Base-by-base conservation (phyloP, 129 eudicot genomes). In the Logfia minima region DNA sequence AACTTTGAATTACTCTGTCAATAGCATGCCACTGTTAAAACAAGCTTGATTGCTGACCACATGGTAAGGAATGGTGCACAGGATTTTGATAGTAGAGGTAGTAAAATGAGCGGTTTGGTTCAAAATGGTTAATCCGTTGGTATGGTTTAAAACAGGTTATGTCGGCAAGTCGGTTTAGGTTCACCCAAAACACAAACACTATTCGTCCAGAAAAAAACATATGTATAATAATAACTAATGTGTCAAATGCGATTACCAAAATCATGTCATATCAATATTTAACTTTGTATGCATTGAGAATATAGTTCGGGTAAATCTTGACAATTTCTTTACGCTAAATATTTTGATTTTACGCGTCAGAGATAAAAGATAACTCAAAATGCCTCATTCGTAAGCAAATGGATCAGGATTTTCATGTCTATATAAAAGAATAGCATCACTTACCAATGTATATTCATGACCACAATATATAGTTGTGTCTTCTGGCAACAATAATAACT, bases 1-100 rank as follows among this genome's bases (percentile, higher is more conserved):
- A 93, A 93, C 90, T 88, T 93, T 55, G 92, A 87, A 88, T 93
- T 93, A 82, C 96, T 90, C 98, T 93, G 98, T 53, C 64, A 62
- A 81, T 51, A 62, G 43, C 24, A 24, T 71, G 26, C 71, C 70
- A 68, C 32, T 3, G 43, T 61, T 24, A 71, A 78, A 37, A 26
- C 66, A 62, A 34, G 73, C 64, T 70, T 79, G 66, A 60, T 59
- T 28, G 70, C 22, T 63, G 79, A 68, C 32, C 48, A 70, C 29
- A 72, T 5, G 60, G 41, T 34, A 10, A 39, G 64, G 59, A 83
- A 68, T 64, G 75, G 21, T 39, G 45, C 72, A 76, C 65, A 21
- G 31, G 71, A 48, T 48, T 14, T 48, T n/a, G 6, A 48, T 14
- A 48, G 17, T 3, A 13, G 53, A 48, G 55, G 18, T 48, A 4